These are phyloP conservation scores for Leccinum arenicola DNA, from an alignment of 768 basidiomycete genomes.

Conservation along the genomic window DNA sequence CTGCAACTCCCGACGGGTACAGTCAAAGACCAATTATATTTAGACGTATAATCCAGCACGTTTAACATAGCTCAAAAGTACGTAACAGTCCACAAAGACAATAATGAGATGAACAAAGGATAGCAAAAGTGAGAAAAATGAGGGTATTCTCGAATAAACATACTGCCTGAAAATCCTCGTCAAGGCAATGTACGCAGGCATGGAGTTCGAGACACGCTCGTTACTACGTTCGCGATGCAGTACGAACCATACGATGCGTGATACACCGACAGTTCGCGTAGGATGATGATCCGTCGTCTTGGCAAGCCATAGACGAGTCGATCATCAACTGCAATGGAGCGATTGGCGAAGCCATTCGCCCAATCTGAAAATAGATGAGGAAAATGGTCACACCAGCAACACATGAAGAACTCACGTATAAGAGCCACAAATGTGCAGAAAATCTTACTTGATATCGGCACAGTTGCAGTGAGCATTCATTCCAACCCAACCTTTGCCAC, in stretches of 20 bases:
- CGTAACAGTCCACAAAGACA: slow-evolving; percentile 12
- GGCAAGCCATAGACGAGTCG: slow-evolving; percentile 33
- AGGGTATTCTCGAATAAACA: slow-evolving; percentile 12
- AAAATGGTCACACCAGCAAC: background rate
- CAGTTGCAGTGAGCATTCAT: slow-evolving; percentile 56
- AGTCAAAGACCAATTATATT: slow-evolving; percentile 3
- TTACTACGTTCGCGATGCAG: slow-evolving; percentile 53
- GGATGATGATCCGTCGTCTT: slow-evolving; percentile 33
- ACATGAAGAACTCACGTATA: slow-evolving; percentile 27
- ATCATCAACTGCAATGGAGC: slow-evolving; percentile 40
- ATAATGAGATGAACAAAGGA: slow-evolving; percentile 1
- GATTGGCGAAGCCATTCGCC: slow-evolving; percentile 36
- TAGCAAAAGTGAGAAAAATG: background rate
- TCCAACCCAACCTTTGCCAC: slow-evolving; percentile 69
- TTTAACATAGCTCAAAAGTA: background rate
- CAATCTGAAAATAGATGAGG: slow-evolving; percentile 27
- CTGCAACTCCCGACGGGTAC: background rate
- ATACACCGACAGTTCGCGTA: slow-evolving; percentile 49
- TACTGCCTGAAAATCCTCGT: slow-evolving; percentile 26
- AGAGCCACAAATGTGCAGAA: slow-evolving; percentile 11
- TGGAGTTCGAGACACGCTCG: slow-evolving; percentile 58
- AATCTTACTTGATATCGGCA: slow-evolving; percentile 57
- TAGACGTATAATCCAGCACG: slow-evolving; percentile 14
- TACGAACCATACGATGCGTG: slow-evolving; percentile 65
- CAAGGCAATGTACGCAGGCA: slow-evolving; percentile 23